Base-by-base conservation (phyloP, 345 rosid species). In the Nasturtium officinale region DNA sequence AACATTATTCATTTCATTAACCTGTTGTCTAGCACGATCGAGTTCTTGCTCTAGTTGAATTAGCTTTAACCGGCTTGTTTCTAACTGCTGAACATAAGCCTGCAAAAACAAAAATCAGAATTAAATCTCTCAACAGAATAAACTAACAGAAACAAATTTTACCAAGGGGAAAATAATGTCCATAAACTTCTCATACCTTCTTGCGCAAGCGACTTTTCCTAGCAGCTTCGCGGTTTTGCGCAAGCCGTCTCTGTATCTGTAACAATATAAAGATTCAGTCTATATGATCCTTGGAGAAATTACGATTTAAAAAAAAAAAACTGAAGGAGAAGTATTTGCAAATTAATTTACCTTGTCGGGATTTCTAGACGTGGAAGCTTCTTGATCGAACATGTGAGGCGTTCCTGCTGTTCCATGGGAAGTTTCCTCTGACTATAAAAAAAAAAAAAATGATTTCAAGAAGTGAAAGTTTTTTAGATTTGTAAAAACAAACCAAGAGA, bases 181-280 rank as follows among this genome's bases (percentile, higher is more conserved):
- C 33, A 28, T 30, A 12, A 29, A 6, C 20, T 56, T 25, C 8
- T 52, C 56, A 7, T 77, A 95, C 99, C 87, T 95, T 95, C 79
- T 91, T 95, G 70, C 99, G 84, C 77, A 95, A 73, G 32, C 99
- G 97, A 76, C 99, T 91, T 79, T 95, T 95, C 68, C 96, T 91
- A 55, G 99, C 99, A 80, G 99, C 99, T 82, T 91, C 97, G 15
- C 97, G 96, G 67, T 95, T 95, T 62, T 91, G 99, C 1, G 97
- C 97, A 46, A 91, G 97, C 46, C 99, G 96, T 81, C 97, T 88
- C 68, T 90, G 96, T 78, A 88, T 78, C 99, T 91, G 76, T 37
- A n/a, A 29, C 9, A 15, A 47, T 37, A 28, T 38, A n/a, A 29
- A 40, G 30, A 38, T 67, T 67, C n/a, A 60, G 55, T 18, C 29